A percentile compares a stretch with the other conserved stretches of the same genome.
Evolutionary conservation across 2,329 filamentous ascomycete species (phyloP).

Genomic region (Neobulgaria alba): DNA sequence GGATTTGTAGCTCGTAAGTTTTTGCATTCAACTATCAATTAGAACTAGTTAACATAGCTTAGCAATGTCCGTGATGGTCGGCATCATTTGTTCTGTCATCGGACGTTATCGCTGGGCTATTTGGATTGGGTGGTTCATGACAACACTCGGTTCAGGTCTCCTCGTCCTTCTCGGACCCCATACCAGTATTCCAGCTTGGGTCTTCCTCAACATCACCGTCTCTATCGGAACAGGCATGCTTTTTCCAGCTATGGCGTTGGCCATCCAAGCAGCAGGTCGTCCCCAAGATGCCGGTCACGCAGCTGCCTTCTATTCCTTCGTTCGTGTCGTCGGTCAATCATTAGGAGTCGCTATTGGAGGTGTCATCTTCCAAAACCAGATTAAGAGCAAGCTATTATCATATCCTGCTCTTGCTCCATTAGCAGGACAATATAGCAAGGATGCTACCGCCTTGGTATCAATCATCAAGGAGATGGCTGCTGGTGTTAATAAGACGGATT

Average conservation of each 20-base stretch:
- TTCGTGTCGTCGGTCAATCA: constrained; percentile 55
- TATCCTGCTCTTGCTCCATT: constrained; percentile 19
- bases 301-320: constrained; percentile 58
- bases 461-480: constrained; percentile 22
- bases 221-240: constrained; percentile 56
- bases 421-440: constrained; percentile 22
- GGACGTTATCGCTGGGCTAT: constrained; percentile 47
- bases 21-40: too few relatives aligned
- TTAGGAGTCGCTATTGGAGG: constrained; percentile 59
- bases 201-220: constrained; percentile 51
- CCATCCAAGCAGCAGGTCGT: constrained; percentile 52
- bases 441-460: constrained; percentile 23
- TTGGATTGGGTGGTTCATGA: constrained; percentile 52
- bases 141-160: constrained; percentile 48
- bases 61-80: constrained; percentile 48
- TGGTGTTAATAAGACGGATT: constrained; percentile 32
- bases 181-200: constrained; percentile 45
- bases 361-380: constrained; percentile 59
- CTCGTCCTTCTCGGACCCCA: constrained; percentile 40
- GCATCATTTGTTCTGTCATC: constrained; percentile 43
- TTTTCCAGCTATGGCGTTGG: constrained; percentile 54
- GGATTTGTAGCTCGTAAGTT: constrained; percentile 48
- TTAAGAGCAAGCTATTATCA: constrained; percentile 20
- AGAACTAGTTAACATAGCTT: constrained; percentile 51
- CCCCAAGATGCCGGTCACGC: constrained; percentile 51